phyloP scores from a whole-genome alignment of 257 asterid species.

The Salvia splendens region DNA sequence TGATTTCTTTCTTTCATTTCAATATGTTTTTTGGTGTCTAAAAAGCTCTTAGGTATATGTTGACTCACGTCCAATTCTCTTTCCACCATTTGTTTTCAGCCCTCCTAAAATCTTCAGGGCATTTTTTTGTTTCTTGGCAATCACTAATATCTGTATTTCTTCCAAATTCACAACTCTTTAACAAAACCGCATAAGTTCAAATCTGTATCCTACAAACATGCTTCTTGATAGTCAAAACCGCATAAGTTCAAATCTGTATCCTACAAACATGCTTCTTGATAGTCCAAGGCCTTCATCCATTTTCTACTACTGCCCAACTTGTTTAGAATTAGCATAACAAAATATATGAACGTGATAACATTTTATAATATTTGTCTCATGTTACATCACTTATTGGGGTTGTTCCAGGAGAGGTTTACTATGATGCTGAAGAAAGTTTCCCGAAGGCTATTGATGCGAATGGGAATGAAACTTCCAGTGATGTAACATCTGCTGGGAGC shows the following conservation, averaged over 20 bases:
- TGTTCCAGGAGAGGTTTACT: slow-evolving; percentile 61
- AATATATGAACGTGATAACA: not conserved
- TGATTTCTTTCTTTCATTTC: not conserved
- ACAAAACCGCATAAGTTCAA: not conserved
- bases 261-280: not conserved
- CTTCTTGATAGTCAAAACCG: not conserved
- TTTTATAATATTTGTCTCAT: not conserved
- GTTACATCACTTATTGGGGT: slow-evolving; percentile 23
- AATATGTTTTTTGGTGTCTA: not conserved
- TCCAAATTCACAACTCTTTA: not conserved
- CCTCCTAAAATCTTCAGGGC: slow-evolving; percentile 4
- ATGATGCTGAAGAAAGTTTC: slow-evolving; percentile 60
- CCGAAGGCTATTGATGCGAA: slow-evolving; percentile 29
- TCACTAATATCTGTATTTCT: not conserved
- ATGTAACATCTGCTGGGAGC: slow-evolving; percentile 28
- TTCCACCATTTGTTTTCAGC: not conserved
- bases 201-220: not conserved
- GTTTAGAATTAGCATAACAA: not conserved
- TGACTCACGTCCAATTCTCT: not conserved
- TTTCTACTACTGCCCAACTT: not conserved
- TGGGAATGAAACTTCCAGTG: slow-evolving; percentile 27
- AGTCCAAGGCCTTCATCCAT: not conserved
- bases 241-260: not conserved
- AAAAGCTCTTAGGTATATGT: not conserved
- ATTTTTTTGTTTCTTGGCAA: not conserved